Conservation (phyloP, 495 filamentous ascomycete species). For the Parmelia sp. region DNA sequence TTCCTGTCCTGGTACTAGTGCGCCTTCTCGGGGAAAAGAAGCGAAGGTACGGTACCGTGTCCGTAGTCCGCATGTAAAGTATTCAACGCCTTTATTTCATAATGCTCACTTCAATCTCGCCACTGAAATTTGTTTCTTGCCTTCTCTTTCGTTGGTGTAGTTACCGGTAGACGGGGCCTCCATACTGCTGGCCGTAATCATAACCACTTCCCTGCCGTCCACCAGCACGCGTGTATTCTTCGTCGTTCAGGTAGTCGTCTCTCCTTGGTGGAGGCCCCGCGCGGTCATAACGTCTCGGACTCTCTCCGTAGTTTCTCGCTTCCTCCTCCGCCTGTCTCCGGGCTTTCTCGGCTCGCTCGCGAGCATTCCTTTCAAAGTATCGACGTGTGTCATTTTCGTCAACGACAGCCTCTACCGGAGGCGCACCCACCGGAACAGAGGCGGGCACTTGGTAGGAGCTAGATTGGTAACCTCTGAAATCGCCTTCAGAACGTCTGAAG, state of each 20-base stretch:
- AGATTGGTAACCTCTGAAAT: slow-evolving; percentile 20
- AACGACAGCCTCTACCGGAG: slow-evolving; percentile 15
- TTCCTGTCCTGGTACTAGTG: not conserved
- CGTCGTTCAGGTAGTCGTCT: slow-evolving; percentile 22
- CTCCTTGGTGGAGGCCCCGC: slow-evolving; percentile 13
- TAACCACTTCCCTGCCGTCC: slow-evolving; percentile 22
- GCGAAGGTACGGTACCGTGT: no score
- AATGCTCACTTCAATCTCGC: not conserved
- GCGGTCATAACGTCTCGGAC: slow-evolving; percentile 29
- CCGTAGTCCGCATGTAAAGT: slow-evolving; percentile 1
- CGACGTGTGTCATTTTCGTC: slow-evolving; percentile 26
- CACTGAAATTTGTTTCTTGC: no score
- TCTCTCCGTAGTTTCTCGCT: slow-evolving; percentile 24
- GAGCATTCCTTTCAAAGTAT: slow-evolving; percentile 24
- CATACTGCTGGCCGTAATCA: slow-evolving; percentile 24
- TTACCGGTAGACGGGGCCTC: slow-evolving; percentile 22
- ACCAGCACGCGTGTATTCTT: slow-evolving; percentile 25
- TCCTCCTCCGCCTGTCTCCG: slow-evolving; percentile 26
- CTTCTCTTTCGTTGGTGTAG: not conserved
- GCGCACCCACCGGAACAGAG: slow-evolving; percentile 17
- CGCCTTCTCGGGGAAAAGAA: not conserved
- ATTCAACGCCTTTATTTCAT: slow-evolving; percentile 1
- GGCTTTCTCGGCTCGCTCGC: slow-evolving; percentile 22
- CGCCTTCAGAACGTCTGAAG: slow-evolving; percentile 26
- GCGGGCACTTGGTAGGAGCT: slow-evolving; percentile 16